phyloP scores from a whole-genome alignment of 495 filamentous ascomycete genomes.

The Penicillium odoratum region DNA sequence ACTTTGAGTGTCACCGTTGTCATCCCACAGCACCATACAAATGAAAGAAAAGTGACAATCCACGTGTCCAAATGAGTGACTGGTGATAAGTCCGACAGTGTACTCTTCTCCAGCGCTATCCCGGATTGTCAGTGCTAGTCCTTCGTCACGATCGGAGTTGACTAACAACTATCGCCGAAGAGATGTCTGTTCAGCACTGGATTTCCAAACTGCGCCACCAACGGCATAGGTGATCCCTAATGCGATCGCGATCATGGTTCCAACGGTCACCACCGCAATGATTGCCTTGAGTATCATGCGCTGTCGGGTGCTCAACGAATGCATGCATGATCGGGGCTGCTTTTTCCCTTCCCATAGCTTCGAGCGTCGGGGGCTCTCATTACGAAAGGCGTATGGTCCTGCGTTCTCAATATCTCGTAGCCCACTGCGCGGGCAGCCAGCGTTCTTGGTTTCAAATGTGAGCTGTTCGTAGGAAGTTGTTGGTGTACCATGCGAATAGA shows the following conservation, averaged over 20 bases:
- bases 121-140: background rate
- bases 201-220: conserved; percentile 57
- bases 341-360: conserved; percentile 46
- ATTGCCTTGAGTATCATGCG: conserved; percentile 51
- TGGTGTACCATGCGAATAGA: conserved; percentile 57
- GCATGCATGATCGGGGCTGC: conserved; percentile 33
- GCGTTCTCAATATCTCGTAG: conserved; percentile 34
- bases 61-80: background rate
- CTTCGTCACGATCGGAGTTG: background rate
- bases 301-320: conserved; percentile 49
- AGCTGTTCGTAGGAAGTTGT: conserved; percentile 48
- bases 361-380: conserved; percentile 29
- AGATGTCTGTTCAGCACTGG: conserved; percentile 27
- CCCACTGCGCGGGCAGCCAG: conserved; percentile 19
- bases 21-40: background rate
- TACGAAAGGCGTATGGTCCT: conserved; percentile 20
- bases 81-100: background rate
- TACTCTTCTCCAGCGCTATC: background rate
- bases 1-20: background rate
- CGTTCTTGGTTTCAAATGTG: conserved; percentile 38
- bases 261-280: conserved; percentile 58
- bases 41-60: background rate
- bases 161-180: conserved; percentile 18
- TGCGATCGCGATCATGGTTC: conserved; percentile 59
- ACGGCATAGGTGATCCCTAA: conserved; percentile 63